These are phyloP conservation scores for Blumeria hordei DNA, from an alignment of 2,329 filamentous ascomycete genomes.

Conservation along the genomic window DNA sequence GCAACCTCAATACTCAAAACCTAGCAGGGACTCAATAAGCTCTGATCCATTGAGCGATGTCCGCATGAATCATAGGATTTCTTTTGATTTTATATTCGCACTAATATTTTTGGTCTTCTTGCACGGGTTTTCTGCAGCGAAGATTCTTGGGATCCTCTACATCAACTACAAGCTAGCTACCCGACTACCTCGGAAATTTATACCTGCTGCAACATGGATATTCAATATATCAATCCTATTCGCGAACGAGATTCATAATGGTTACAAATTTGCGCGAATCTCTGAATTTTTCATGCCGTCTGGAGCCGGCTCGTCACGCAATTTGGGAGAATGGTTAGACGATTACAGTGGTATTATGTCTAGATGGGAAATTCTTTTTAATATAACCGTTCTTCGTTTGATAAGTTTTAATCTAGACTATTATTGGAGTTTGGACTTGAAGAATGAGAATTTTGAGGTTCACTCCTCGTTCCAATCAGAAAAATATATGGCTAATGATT, in stretches of 20 bases:
- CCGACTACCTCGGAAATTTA: slow-evolving; percentile 38
- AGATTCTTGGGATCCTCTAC: slow-evolving; percentile 58
- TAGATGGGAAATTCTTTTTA: slow-evolving; percentile 94
- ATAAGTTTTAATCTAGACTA: slow-evolving; percentile 97
- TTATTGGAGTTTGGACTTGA: slow-evolving; percentile 62
- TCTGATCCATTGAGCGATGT: slow-evolving; percentile 23
- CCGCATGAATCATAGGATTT: slow-evolving; percentile 42
- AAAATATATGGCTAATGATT: slow-evolving; percentile 28
- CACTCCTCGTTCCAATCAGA: slow-evolving; percentile 12
- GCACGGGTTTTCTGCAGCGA: slow-evolving; percentile 67
- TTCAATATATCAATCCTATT: slow-evolving; percentile 78
- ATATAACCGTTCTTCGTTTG: slow-evolving; percentile 72
- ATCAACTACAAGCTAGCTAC: slow-evolving; percentile 64
- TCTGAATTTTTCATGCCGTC: slow-evolving; percentile 24
- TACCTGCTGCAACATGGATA: slow-evolving; percentile 61
- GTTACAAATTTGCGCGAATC: slow-evolving; percentile 49
- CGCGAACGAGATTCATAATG: slow-evolving; percentile 61
- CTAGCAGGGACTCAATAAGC: slow-evolving; percentile 15
- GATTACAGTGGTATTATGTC: slow-evolving; percentile 59
- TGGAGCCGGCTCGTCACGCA: slow-evolving; percentile 5
- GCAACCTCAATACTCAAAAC: slow-evolving; percentile 2
- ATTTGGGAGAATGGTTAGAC: slow-evolving; percentile 51
- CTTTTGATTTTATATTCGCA: slow-evolving; percentile 68
- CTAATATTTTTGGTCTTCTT: slow-evolving; percentile 53
- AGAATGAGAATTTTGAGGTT: slow-evolving; percentile 57